These are phyloP conservation scores for Echinosophora koreensis DNA, from an alignment of 306 rosid genomes.

Conservation along the genomic window DNA sequence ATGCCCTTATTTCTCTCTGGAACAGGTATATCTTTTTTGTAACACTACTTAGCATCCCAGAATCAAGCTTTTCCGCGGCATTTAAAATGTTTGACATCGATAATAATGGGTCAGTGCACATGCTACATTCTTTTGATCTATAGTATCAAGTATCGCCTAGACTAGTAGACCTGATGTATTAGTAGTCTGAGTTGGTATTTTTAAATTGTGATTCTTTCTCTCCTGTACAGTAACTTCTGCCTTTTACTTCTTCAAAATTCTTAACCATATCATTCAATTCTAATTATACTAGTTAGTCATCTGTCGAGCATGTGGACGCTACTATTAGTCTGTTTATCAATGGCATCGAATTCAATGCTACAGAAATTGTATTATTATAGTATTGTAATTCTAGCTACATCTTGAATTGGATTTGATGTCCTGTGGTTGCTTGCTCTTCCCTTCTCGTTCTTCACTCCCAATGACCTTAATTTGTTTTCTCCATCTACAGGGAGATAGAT, in stretches of 20 bases:
- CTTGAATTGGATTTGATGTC: conserved; percentile 15
- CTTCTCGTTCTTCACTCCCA: conserved; percentile 10
- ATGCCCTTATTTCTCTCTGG: conserved; percentile 32
- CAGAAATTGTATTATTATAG: not conserved
- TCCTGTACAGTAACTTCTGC: not conserved
- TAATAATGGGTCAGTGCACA: conserved; percentile 66
- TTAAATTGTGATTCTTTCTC: conserved; percentile 2
- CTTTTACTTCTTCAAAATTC: not conserved
- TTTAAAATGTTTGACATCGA: conserved; percentile 82
- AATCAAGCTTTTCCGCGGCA: conserved; percentile 69
- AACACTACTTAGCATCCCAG: conserved; percentile 87
- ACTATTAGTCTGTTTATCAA: not conserved
- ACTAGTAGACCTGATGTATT: not conserved
- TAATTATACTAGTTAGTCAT: not conserved
- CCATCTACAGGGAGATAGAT: conserved; percentile 59
- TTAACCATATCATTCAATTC: not conserved
- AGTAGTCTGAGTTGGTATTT: not conserved
- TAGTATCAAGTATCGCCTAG: not conserved
- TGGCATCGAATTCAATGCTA: conserved; percentile 13
- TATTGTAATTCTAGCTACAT: conserved; percentile 14
- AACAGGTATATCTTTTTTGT: conserved; percentile 79
- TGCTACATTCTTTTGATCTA: conserved; percentile 39
- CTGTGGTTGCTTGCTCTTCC: not conserved
- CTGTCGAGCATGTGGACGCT: not conserved
- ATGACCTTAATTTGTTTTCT: conserved; percentile 2